phyloP scores from a whole-genome alignment of 2,329 filamentous ascomycete genomes.

The Botrytis byssoidea region DNA sequence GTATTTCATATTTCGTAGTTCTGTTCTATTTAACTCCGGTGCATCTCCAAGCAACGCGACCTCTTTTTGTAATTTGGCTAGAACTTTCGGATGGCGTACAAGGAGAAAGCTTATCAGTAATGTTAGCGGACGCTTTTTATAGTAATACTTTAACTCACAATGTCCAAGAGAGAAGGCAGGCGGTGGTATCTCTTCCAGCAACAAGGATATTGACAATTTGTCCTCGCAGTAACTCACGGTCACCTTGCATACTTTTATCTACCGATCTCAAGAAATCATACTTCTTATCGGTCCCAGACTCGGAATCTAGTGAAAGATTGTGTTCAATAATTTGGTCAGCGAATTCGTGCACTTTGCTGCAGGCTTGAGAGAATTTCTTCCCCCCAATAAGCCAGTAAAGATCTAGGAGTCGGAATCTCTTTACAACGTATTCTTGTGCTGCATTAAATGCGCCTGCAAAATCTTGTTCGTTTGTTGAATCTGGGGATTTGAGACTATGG shows the following conservation, averaged over 20 bases:
- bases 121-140: not conserved
- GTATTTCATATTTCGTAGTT: conserved; percentile 15
- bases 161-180: conserved; percentile 43
- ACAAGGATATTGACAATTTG: conserved; percentile 41
- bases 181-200: conserved; percentile 46
- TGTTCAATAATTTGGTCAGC: conserved; percentile 8
- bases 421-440: not conserved
- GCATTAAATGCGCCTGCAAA: not conserved
- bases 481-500: not conserved
- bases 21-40: not conserved
- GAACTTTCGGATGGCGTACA: conserved; percentile 22
- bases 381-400: not conserved
- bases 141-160: conserved; percentile 21
- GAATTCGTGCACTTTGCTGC: not conserved
- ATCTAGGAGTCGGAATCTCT: not conserved
- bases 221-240: conserved; percentile 32
- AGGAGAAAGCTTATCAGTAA: conserved; percentile 18
- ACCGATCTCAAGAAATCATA: conserved; percentile 40
- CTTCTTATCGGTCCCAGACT: conserved; percentile 1
- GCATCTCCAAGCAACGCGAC: not conserved
- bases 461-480: not conserved
- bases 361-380: not conserved
- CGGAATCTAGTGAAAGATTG: not conserved
- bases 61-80: conserved; percentile 19
- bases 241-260: not conserved